Conservation (phyloP, 345 rosid genomes). For the Anastatica hierochuntica region DNA sequence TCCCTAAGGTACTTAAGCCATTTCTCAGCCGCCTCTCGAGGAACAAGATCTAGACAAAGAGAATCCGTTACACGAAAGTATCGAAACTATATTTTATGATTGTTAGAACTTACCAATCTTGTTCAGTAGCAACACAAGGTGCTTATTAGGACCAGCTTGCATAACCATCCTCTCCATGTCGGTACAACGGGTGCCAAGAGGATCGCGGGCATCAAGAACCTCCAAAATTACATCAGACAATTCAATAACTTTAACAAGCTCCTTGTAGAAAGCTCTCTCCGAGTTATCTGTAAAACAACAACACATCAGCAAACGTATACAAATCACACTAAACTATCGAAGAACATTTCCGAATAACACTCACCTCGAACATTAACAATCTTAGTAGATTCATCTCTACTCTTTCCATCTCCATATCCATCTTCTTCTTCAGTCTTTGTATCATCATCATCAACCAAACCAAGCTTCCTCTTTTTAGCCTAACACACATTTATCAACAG, state of each 20-base stretch:
- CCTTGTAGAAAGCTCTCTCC: conserved; percentile 91
- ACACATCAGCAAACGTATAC: no score
- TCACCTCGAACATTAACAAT: conserved; percentile 48
- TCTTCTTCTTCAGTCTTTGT: conserved; percentile 27
- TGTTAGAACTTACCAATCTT: conserved; percentile 72
- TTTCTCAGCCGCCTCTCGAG: conserved; percentile 92
- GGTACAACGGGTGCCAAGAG: conserved; percentile 81
- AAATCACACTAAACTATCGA: no score
- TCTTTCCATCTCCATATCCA: conserved; percentile 15
- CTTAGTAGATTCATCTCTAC: conserved; percentile 13
- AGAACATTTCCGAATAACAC: conserved; percentile 4
- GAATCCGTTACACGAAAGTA: neutral
- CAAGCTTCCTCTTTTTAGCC: conserved; percentile 77
- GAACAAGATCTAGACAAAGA: conserved; percentile 70
- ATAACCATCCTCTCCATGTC: conserved; percentile 95
- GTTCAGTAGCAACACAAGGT: conserved; percentile 71
- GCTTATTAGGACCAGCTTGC: conserved; percentile 72
- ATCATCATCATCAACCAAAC: conserved; percentile 44
- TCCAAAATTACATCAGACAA: conserved; percentile 89
- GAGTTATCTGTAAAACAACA: conserved; percentile 74
- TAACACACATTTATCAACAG: no score
- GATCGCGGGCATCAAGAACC: conserved; percentile 94
- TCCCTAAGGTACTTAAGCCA: conserved; percentile 93
- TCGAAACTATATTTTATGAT: no score
- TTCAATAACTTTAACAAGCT: conserved; percentile 83